A percentile compares a stretch with the other conserved stretches of the same genome.
phyloP scores from a whole-genome alignment of 2,329 filamentous ascomycete species.

The Fusarium sarcochroum region DNA sequence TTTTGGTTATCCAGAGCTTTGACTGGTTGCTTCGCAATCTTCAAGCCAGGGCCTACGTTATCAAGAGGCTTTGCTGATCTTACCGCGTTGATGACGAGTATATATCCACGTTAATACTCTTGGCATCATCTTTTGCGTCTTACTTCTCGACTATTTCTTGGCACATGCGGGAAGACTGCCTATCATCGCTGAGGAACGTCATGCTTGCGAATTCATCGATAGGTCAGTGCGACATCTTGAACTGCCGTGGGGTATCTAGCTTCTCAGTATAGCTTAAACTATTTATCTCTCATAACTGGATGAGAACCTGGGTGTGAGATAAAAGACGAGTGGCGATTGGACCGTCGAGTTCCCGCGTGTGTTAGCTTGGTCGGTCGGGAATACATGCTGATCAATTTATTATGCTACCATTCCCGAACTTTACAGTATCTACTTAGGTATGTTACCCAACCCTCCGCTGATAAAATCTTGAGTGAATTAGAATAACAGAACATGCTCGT shows the following conservation, averaged over 20 bases:
- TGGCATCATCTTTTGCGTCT: too few relatives aligned
- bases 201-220: background rate
- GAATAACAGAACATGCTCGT: background rate
- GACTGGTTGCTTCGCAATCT: too few relatives aligned
- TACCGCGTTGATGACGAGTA: background rate
- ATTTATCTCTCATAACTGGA: background rate
- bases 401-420: background rate
- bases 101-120: background rate
- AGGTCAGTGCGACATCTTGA: too few relatives aligned
- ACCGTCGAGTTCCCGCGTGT: background rate
- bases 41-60: too few relatives aligned
- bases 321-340: slow-evolving; percentile 3
- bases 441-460: background rate
- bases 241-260: too few relatives aligned
- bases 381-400: background rate
- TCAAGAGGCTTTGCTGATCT: background rate
- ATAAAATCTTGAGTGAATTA: background rate
- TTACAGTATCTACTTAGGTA: too few relatives aligned
- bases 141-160: slow-evolving; percentile 3
- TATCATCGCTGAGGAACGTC: background rate
- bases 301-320: slow-evolving; percentile 6
- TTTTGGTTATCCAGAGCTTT: too few relatives aligned
- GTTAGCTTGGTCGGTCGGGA: background rate
- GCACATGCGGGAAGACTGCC: slow-evolving; percentile 3
- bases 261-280: slow-evolving; percentile 12